A percentile compares a stretch with the other conserved stretches of the same genome.
phyloP scores from a whole-genome alignment of 768 basidiomycete genomes.

The Cystobasidium onofrii region DNA sequence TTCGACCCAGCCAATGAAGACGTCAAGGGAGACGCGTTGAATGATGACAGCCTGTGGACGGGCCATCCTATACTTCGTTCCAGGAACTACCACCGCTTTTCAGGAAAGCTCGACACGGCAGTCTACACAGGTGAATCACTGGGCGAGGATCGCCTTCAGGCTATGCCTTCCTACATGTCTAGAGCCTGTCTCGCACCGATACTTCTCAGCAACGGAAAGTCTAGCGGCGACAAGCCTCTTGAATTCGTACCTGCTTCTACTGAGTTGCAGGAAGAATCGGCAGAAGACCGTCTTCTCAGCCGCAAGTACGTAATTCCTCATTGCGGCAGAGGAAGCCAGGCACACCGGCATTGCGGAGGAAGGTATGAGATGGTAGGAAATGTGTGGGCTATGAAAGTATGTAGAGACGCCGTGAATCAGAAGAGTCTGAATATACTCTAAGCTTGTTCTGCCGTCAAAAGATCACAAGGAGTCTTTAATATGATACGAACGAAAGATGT shows the following conservation, averaged over 20 bases:
- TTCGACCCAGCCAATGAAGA: background rate
- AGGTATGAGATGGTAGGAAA: constrained; percentile 19
- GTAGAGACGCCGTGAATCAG: background rate
- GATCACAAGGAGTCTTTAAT: background rate
- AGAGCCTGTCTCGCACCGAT: constrained; percentile 8
- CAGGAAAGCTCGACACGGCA: background rate
- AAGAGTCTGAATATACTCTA: background rate
- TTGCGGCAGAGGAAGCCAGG: background rate
- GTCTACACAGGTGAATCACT: background rate
- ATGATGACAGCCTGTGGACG: constrained; percentile 15
- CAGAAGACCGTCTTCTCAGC: background rate
- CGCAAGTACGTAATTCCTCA: constrained; percentile 3
- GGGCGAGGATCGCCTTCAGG: background rate
- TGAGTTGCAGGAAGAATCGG: background rate
- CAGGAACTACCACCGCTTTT: constrained; percentile 3
- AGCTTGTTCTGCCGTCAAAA: background rate
- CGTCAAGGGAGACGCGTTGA: background rate
- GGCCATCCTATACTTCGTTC: background rate
- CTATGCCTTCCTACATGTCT: background rate
- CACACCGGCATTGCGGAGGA: background rate
- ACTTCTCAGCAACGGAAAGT: background rate
- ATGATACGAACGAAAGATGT: too few species aligned
- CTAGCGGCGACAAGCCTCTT: background rate
- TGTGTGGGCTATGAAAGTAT: constrained; percentile 13
- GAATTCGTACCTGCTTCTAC: background rate